A percentile compares a stretch with the other conserved stretches of the same genome.
These are phyloP conservation scores for Glonium stellatum DNA, from an alignment of 495 filamentous ascomycete genomes.

Conservation along the genomic window DNA sequence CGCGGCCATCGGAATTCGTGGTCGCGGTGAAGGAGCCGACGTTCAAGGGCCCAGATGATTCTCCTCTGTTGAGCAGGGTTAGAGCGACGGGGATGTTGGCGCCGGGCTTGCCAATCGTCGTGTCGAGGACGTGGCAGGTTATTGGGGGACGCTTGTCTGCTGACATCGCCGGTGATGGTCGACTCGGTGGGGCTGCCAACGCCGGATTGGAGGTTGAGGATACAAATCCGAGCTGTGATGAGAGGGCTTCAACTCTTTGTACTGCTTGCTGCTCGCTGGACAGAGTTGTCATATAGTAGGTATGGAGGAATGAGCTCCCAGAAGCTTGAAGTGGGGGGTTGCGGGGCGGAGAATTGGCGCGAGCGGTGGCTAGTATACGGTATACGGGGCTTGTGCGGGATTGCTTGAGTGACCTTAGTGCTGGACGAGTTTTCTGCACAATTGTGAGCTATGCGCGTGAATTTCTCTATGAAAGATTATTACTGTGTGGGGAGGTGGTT, in stretches of 20 bases:
- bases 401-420: background rate
- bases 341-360: background rate
- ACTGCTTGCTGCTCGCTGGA: background rate
- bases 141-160: conserved; percentile 53
- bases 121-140: conserved; percentile 72
- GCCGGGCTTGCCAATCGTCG: conserved; percentile 58
- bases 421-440: background rate
- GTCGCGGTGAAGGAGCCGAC: conserved; percentile 51
- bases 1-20: conserved; percentile 82
- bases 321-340: background rate
- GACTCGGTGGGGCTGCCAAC: background rate
- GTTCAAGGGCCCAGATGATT: conserved; percentile 27
- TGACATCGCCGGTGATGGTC: background rate
- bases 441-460: background rate
- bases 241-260: conserved; percentile 7
- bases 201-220: background rate
- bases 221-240: background rate
- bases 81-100: conserved; percentile 51
- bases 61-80: conserved; percentile 38
- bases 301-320: background rate
- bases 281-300: background rate
- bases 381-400: background rate
- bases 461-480: background rate
- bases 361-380: background rate
- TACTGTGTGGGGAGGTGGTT: background rate